phyloP scores from a whole-genome alignment of 2,329 filamentous ascomycete species.

The Fusarium papillatum region DNA sequence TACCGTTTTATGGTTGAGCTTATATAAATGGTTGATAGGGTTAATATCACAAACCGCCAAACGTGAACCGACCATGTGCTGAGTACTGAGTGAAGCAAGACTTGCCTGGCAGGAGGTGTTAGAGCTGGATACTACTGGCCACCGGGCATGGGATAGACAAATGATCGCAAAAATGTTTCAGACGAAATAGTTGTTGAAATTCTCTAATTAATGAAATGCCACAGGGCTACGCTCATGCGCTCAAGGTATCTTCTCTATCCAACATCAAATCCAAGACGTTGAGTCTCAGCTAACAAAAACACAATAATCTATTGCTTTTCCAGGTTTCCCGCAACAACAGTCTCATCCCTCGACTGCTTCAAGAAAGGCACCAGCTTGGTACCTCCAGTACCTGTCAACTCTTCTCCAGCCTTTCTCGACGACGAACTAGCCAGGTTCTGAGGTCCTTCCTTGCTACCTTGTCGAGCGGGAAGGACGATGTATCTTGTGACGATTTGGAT shows the following conservation, averaged over 20 bases:
- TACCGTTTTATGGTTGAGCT: background rate
- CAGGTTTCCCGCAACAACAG: constrained; percentile 57
- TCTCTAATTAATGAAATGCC: background rate
- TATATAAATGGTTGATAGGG: background rate
- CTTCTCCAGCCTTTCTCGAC: constrained; percentile 49
- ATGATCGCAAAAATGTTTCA: background rate
- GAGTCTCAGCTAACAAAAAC: background rate
- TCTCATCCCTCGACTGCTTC: constrained; percentile 91
- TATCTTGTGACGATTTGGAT: constrained; percentile 92
- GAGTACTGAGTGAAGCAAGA: too few relatives aligned
- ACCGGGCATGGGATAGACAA: too few relatives aligned
- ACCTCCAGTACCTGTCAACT: constrained; percentile 87
- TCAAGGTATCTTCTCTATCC: constrained; percentile 18
- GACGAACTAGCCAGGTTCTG: constrained; percentile 63
- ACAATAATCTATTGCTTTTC: constrained; percentile 20
- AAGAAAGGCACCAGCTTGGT: constrained; percentile 91
- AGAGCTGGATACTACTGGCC: too few relatives aligned
- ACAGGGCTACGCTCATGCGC: constrained; percentile 9
- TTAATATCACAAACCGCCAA: background rate
- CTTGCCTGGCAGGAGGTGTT: too few relatives aligned
- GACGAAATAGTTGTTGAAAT: background rate
- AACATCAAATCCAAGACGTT: background rate
- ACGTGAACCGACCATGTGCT: too few relatives aligned
- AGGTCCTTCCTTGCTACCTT: constrained; percentile 41
- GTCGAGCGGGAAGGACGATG: constrained; percentile 83